Conservation (phyloP, 1,284 basidiomycete species). For the Irpex sp. region DNA sequence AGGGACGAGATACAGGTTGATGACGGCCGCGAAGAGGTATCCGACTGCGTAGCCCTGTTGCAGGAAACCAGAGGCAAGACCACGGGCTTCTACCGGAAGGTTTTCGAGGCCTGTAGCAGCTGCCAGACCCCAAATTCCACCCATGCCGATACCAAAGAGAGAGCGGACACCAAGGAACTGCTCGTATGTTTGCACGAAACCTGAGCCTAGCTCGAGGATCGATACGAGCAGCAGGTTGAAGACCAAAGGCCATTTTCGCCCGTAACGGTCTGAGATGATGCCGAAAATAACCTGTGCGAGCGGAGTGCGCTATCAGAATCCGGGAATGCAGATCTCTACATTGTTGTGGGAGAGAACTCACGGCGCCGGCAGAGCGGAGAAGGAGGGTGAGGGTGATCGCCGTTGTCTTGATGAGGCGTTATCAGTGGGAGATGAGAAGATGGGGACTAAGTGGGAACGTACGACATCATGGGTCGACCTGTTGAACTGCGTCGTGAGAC, state of each 20-base stretch:
- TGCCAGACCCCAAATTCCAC: conserved; percentile 78
- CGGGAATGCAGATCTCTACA: background rate
- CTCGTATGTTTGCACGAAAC: conserved; percentile 65
- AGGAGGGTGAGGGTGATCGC: conserved; percentile 92
- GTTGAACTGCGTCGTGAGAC: conserved; percentile 52
- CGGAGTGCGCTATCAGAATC: background rate
- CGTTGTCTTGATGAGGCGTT: conserved; percentile 47
- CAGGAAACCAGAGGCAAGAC: conserved; percentile 80
- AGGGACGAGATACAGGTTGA: conserved; percentile 76
- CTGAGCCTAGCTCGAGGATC: conserved; percentile 76
- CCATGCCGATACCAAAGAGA: conserved; percentile 88
- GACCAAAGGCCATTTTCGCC: conserved; percentile 91
- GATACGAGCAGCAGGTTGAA: conserved; percentile 70
- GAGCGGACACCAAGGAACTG: conserved; percentile 74
- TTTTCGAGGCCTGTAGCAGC: conserved; percentile 84
- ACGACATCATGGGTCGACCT: conserved; percentile 50
- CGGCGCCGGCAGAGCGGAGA: conserved; percentile 85
- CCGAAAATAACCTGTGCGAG: conserved; percentile 65
- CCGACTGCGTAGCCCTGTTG: conserved; percentile 67
- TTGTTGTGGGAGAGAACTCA: conserved; percentile 28
- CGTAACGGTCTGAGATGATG: conserved; percentile 79
- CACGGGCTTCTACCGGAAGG: conserved; percentile 83
- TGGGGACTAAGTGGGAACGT: conserved; percentile 21
- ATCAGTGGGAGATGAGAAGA: background rate
- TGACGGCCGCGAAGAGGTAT: conserved; percentile 50